Base-by-base conservation (phyloP, 176 grass and related monocot genomes). In the Melocanna baccifera region DNA sequence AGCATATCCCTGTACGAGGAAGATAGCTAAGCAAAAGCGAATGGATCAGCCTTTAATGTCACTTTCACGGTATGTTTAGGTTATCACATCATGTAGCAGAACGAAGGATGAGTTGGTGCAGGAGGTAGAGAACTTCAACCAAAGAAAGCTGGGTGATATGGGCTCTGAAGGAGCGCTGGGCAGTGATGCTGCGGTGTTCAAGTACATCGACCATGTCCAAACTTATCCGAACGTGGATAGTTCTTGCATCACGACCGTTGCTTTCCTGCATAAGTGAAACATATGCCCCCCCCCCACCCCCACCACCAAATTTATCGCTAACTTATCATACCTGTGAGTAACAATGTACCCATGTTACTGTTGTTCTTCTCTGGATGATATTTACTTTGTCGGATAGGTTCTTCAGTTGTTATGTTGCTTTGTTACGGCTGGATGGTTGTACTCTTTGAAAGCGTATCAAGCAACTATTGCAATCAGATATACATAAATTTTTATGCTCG, bases 21-120 rank as follows among this genome's bases (percentile, higher is more conserved):
- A 22, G 66, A 80, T 67, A 39, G 1, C 25, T 51, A 63, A 53
- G 42, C 16, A 30, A 34, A 72, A 52, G 42, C 4, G 3, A 71
- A 73, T 48, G 34, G 12, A 19, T 64, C 5, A 26, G 12, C 4
- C 5, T 65, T 66, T 90, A 65, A 78, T 78, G 1, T 47, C 41
- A 47, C 65, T 64, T 42, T 2, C 0, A 12, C n/a, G 61, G 61
- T 80, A 46, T 84, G 47, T 85, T 53, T 47, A 97, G 95, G 90
- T 95, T 46, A 92, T 95, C 64, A 95, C 92, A 47, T 93, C 92
- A 48, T 95, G 89, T 76, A 98, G 89, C 91, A 90, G 83, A 45
- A 95, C 89, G 62, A 98, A 86, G 82, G 92, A 98, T 81, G 95
- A 95, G 80, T 69, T 98, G 65, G 29, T 95, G 69, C 91, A 88